These are phyloP conservation scores for Petunia hybrid DNA, from an alignment of 305 asterid genomes.

Conservation along the genomic window DNA sequence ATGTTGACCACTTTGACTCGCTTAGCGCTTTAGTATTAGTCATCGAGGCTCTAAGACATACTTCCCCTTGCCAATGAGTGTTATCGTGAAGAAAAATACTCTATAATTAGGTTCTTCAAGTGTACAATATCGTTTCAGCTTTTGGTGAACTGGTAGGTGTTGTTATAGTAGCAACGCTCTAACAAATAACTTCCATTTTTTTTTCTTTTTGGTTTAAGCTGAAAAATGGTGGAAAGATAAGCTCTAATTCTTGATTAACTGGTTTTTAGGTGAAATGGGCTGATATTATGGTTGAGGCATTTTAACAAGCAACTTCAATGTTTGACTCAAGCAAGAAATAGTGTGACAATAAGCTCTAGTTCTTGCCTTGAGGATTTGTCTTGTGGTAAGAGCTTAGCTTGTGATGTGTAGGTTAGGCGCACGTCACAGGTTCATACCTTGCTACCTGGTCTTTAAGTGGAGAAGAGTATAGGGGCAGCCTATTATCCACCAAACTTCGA, in stretches of 20 bases:
- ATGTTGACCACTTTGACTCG: no score
- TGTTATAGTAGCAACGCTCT: not conserved
- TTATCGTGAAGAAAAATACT: not conserved
- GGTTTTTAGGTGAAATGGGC: not conserved
- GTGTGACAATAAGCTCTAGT: not conserved
- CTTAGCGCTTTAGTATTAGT: no score
- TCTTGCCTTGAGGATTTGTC: not conserved
- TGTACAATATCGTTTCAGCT: not conserved
- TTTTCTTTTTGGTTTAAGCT: not conserved
- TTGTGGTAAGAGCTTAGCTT: no score
- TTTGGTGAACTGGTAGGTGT: not conserved
- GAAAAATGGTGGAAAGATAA: not conserved
- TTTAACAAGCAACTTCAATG: not conserved
- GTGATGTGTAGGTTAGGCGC: no score
- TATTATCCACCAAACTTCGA: no score
- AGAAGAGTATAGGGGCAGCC: no score
- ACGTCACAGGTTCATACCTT: no score
- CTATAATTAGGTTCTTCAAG: not conserved
- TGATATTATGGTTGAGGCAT: slow-evolving; percentile 1
- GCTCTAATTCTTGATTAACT: not conserved
- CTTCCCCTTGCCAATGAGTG: no score
- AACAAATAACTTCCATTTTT: not conserved
- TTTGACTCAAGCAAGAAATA: not conserved
- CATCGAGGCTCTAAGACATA: no score
- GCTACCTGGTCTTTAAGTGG: no score